Evolutionary conservation across 2,329 filamentous ascomycete genomes (phyloP).

Genomic region (Fusarium globosum): DNA sequence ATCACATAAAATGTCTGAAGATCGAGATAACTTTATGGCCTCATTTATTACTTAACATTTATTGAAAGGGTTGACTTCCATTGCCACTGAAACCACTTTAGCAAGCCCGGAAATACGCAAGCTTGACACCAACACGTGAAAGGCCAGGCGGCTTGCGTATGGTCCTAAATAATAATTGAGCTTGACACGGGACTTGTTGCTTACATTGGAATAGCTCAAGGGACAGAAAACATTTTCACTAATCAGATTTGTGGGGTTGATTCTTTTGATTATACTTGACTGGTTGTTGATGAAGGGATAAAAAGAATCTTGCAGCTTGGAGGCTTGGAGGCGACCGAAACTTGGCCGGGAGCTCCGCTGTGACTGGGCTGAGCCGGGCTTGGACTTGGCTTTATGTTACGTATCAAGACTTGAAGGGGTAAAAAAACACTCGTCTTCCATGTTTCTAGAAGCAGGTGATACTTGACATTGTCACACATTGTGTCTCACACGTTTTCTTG

Average conservation of each 20-base stretch:
- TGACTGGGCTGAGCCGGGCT: slow-evolving; percentile 4
- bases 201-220: slow-evolving; percentile 2
- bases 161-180: neutral
- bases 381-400: slow-evolving; percentile 3
- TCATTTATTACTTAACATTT: slow-evolving; percentile 16
- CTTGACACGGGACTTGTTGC: slow-evolving; percentile 1
- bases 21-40: slow-evolving; percentile 12
- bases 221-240: neutral
- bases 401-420: neutral
- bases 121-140: slow-evolving; percentile 6
- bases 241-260: slow-evolving; percentile 1
- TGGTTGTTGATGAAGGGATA: slow-evolving; percentile 2
- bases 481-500: slow-evolving; percentile 14
- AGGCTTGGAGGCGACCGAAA: slow-evolving; percentile 33
- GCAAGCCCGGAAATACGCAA: neutral
- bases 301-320: neutral
- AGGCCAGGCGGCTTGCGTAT: neutral
- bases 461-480: neutral
- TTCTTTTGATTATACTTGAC: neutral
- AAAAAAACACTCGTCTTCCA: slow-evolving; percentile 14
- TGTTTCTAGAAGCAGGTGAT: slow-evolving; percentile 15
- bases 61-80: neutral
- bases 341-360: slow-evolving; percentile 30
- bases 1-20: neutral
- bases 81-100: slow-evolving; percentile 24